Evolutionary conservation across 306 rosid species (phyloP), one percentile per base, ranked within the genome.

Genomic region (Acacia crassicarpa): DNA sequence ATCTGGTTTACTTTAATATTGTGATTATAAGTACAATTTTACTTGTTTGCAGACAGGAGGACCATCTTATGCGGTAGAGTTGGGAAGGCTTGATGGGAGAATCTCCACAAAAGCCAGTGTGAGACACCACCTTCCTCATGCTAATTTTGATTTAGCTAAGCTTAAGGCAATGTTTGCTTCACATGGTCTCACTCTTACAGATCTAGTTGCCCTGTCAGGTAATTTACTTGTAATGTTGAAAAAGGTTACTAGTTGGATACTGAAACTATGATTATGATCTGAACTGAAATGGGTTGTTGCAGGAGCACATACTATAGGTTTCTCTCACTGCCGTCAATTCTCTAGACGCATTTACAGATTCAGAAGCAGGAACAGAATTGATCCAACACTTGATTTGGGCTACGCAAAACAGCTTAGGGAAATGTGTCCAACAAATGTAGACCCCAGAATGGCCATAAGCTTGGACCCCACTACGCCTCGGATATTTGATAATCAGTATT

Each of bases 241-340:
- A 10, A 56, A 58, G 22, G 65, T 27, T 13, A n/a, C 15, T 30
- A 61, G 10, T 51, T 25, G 30, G 67, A 16, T 46, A 9, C 40
- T 3, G 56, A 84, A 72, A 35, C 58, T 62, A 45, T 74, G 41
- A 61, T 58, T 38, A 1, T 48, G 17, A 48, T 12, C 27, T 72
- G 33, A 51, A 56, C 43, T 83, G 81, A 54, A 78, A 23, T 49
- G 48, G 59, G 12, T 62, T 48, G 11, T 67, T 48, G 53, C 78
- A 94, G 98, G 97, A 46, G 98, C 98, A 66, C 98, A 95, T 74
- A 91, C 98, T 8, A 87, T 93, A 58, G 98, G 98, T 19, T 91
- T 90, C 81, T 85, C 98, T 22, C 98, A 91, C 77, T 95, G 98
- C 90, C 80, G 22, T 75, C 80, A 84, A 67, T 84, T 93, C 80